Evolutionary conservation across 1,284 basidiomycete species (phyloP), one percentile per base, ranked within the genome.

Genomic region (Ceratobasidium sp.): DNA sequence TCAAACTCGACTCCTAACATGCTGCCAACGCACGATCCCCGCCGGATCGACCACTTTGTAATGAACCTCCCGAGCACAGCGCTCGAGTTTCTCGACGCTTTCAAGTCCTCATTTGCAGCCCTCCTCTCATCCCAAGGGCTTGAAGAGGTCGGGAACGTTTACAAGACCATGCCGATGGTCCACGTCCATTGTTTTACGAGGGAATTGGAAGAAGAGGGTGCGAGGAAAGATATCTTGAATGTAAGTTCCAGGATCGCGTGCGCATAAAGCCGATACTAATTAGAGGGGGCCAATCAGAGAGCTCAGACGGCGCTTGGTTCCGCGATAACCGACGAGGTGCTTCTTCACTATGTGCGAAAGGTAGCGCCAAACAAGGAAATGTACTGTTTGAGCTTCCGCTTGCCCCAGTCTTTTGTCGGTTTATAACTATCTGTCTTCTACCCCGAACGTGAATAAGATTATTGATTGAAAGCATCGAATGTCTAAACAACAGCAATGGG

Each of bases 321-420:
- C 81, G 77, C 85, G 35, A 82, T 97, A 78, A 86, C 86, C 12
- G 85, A 87, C 18, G 88, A 90, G n/a, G 85, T 88, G 41, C 84
- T 85, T 44, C 85, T 97, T 16, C 93, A 96, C 82, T 88, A 92
- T 80, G 97, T 99, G 46, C 91, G 98, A 67, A 93, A 93, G 16
- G 97, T 99, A 8, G 96, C 97, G 1, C 98, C 98, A 2, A 95
- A 92, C 86, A 99, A 99, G 86, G 94, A 97, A 82, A 99, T 99
- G 98, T 99, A 98, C 85, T 98, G 98, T 85, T 90, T 99, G 74
- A 93, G 93, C 82, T 99, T 99, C 88, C 87, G 93, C 65, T 88
- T 99, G 30, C 95, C 96, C 23, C 35, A 41, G 8, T 64, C 60
- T 20, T 64, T 64, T 35, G 10, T 64, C 41, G n/a, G 18, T n/a